Evolutionary conservation across 1,284 basidiomycete species (phyloP), one percentile per base, ranked within the genome.

Genomic region (Leccinum subrobustum): DNA sequence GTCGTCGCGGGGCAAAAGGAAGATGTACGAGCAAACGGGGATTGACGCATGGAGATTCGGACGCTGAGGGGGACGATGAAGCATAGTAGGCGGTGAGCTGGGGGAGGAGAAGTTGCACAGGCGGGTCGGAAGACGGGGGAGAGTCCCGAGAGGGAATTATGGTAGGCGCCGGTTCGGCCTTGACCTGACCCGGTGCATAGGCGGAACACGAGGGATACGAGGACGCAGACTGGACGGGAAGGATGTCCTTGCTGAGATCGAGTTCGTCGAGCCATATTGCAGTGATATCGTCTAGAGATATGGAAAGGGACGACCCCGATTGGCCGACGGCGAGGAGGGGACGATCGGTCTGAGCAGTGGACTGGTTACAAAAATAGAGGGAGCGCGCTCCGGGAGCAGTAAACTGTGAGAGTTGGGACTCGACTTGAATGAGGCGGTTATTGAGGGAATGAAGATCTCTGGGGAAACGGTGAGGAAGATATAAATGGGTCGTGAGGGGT

Each of bases 361-460:
- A 70, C 7, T 64, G 65, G 73, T 76, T 16, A 72, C 72, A 76
- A 72, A 65, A 77, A 68, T 66, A 76, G 76, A 54, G 77, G 62
- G 59, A 74, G 65, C 70, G 80, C 72, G 55, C 78, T 71, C 71
- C 71, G 0, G 71, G 73, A 3, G 77, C 75, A 11, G 80, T 81
- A 14, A 87, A 70, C 63, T 83, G 79, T 3, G 81, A 78, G 25
- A 89, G 71, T 57, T 78, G 75, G 3, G 77, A 76, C 70, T 83
- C 83, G 61, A 91, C 81, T 61, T 83, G 80, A 39, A 88, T 83
- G 29, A 92, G 80, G 8, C 89, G 83, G 70, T 91, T 92, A 69
- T 92, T 89, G 37, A 92, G 79, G 2, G 89, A 89, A 70, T 92
- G 90, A 2, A 92, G 79, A 73, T 92, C 90, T 57, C 87, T 89